Evolutionary conservation across 768 basidiomycete species (phyloP).

Genomic region (Tricholoma furcatifolium): DNA sequence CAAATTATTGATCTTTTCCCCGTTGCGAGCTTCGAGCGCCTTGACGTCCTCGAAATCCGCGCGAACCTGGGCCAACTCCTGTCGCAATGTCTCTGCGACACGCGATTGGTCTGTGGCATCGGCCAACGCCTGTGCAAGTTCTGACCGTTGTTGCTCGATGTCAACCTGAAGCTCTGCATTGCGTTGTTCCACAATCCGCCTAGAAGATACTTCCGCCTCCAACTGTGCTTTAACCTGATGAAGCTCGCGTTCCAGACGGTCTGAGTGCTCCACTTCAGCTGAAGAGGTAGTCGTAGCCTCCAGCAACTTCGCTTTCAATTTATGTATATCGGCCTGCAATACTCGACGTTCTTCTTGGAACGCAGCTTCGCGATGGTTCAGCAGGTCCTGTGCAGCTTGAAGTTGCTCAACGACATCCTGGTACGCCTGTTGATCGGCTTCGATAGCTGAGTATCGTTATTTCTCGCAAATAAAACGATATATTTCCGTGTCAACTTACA

Average conservation of each 20-base stretch:
- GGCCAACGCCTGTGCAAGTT: constrained; percentile 55
- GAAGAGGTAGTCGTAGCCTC: constrained; percentile 35
- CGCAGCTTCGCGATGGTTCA: constrained; percentile 51
- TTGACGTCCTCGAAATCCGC: constrained; percentile 70
- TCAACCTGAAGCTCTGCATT: constrained; percentile 56
- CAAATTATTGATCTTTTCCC: constrained; percentile 59
- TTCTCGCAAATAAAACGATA: constrained; percentile 3
- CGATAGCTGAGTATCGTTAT: constrained; percentile 47
- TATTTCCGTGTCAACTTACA: constrained; percentile 45
- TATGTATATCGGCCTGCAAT: constrained; percentile 56
- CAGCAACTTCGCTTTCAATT: constrained; percentile 45
- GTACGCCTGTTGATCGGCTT: constrained; percentile 74
- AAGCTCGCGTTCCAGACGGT: constrained; percentile 63
- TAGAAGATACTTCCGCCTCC: constrained; percentile 60
- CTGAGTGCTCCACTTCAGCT: constrained; percentile 50
- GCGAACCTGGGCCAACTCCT: constrained; percentile 60
- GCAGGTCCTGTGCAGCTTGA: constrained; percentile 54
- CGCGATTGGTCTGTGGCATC: constrained; percentile 70
- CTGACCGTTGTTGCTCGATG: constrained; percentile 52
- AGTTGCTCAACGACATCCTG: constrained; percentile 73
- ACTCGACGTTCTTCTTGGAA: constrained; percentile 59
- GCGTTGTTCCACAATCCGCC: constrained; percentile 63
- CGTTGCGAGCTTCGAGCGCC: constrained; percentile 60
- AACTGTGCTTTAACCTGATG: constrained; percentile 59
- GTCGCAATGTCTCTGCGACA: constrained; percentile 55